A percentile compares a stretch with the other conserved stretches of the same genome.
Evolutionary conservation across 805 yeast species (phyloP).

Genomic region (Suhomyces faveliae): DNA sequence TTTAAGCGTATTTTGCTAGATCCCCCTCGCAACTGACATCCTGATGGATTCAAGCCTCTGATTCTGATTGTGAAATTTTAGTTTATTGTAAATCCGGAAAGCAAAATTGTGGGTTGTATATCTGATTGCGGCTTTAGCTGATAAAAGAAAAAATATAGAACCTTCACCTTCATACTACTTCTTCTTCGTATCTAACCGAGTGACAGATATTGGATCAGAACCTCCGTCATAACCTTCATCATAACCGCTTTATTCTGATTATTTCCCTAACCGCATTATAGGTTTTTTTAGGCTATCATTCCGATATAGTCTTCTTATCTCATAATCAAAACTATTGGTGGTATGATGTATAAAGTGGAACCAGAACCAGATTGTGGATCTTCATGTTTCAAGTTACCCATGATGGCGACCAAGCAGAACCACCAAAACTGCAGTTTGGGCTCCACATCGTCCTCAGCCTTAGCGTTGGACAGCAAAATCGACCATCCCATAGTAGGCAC

Average conservation of each 20-base stretch:
- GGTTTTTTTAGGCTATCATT: background rate
- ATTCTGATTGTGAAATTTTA: background rate
- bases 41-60: slow-evolving; percentile 1
- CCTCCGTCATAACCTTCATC: too few relatives aligned
- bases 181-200: background rate
- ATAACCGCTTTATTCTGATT: too few relatives aligned
- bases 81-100: background rate
- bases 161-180: too few relatives aligned
- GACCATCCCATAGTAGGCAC: background rate
- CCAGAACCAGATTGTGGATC: background rate
- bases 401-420: background rate
- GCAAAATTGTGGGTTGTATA: background rate
- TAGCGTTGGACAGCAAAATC: background rate
- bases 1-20: background rate
- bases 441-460: background rate
- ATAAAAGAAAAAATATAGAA: background rate
- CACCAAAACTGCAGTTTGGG: background rate
- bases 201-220: too few relatives aligned
- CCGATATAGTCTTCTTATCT: background rate
- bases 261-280: too few relatives aligned
- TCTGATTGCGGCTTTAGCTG: background rate
- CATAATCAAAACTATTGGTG: too few relatives aligned
- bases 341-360: background rate
- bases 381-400: background rate
- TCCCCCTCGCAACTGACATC: background rate